Percentiles rank a stretch among this genome's conserved stretches.
Conservation (phyloP, 176 grass and related monocot species). For the Oryza australiensis region DNA sequence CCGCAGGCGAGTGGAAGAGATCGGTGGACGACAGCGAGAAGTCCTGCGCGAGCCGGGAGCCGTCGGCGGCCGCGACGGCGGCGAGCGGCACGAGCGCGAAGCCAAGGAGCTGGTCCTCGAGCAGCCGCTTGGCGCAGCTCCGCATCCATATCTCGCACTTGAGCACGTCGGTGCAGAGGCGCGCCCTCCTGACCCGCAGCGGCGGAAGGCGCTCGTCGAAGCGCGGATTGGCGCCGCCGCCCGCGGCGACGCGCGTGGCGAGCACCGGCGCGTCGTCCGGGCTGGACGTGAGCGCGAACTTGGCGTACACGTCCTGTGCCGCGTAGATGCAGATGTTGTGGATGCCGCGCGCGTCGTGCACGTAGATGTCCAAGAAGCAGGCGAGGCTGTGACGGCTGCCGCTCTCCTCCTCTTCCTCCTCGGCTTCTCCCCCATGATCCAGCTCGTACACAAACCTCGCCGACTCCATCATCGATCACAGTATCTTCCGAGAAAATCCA, state of each 20-base stretch:
- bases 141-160: slow-evolving; percentile 97
- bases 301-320: slow-evolving; percentile 88
- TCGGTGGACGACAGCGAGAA: slow-evolving; percentile 89
- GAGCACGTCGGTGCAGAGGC: slow-evolving; percentile 59
- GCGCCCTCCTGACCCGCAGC: slow-evolving; percentile 1
- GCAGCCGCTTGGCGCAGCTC: slow-evolving; percentile 52
- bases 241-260: slow-evolving; percentile 54
- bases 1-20: slow-evolving; percentile 73
- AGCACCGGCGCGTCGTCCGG: slow-evolving; percentile 58
- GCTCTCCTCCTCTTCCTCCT: background rate
- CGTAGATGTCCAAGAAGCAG: slow-evolving; percentile 63
- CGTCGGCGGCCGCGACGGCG: slow-evolving; percentile 35
- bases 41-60: slow-evolving; percentile 31
- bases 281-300: slow-evolving; percentile 64
- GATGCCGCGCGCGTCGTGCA: slow-evolving; percentile 65
- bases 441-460: background rate
- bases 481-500: background rate
- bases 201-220: slow-evolving; percentile 62
- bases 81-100: slow-evolving; percentile 84
- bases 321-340: slow-evolving; percentile 97
- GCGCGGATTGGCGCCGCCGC: slow-evolving; percentile 54
- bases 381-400: background rate
- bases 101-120: slow-evolving; percentile 91
- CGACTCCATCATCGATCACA: slow-evolving; percentile 27
- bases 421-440: background rate